Percentiles rank a stretch among this genome's conserved stretches.
Evolutionary conservation across 2,329 filamentous ascomycete genomes (phyloP).

Genomic region (Fusarium sp.): DNA sequence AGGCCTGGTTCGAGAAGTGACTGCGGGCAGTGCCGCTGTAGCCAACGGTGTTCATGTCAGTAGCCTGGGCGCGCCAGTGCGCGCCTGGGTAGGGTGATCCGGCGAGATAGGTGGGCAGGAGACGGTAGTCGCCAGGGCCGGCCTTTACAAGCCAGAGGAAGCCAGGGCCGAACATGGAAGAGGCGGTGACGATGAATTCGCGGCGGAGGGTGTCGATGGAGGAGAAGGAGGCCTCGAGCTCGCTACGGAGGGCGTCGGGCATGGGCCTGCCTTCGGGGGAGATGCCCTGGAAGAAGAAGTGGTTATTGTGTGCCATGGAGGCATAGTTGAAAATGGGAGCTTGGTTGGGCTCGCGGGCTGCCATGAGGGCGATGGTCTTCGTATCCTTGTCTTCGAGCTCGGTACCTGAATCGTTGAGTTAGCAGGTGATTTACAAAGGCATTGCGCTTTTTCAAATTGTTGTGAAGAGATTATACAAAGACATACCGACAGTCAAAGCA

Average conservation of each 20-base stretch:
- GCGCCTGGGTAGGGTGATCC: slow-evolving; percentile 88
- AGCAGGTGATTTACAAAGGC: slow-evolving; percentile 9
- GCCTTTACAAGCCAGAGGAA: slow-evolving; percentile 92
- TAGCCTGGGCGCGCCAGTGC: slow-evolving; percentile 75
- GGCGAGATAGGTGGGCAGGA: slow-evolving; percentile 90
- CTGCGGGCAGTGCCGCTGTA: slow-evolving; percentile 49
- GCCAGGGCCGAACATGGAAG: slow-evolving; percentile 94
- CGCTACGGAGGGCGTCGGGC: slow-evolving; percentile 62
- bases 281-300: slow-evolving; percentile 77
- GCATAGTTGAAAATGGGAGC: slow-evolving; percentile 94
- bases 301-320: slow-evolving; percentile 93
- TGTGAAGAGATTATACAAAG: not conserved
- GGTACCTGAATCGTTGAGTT: slow-evolving; percentile 60
- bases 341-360: slow-evolving; percentile 78
- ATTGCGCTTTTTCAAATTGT: slow-evolving; percentile 13
- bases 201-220: slow-evolving; percentile 82
- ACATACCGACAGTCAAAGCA: slow-evolving; percentile 73
- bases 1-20: slow-evolving; percentile 53
- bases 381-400: slow-evolving; percentile 68
- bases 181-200: slow-evolving; percentile 82
- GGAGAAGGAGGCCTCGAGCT: slow-evolving; percentile 77
- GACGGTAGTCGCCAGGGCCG: slow-evolving; percentile 62
- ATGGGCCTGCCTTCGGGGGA: slow-evolving; percentile 59
- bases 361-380: slow-evolving; percentile 75
- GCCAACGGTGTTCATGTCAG: slow-evolving; percentile 74